Conservation (phyloP, 2,329 filamentous ascomycete species). For the Fusarium stilboides region DNA sequence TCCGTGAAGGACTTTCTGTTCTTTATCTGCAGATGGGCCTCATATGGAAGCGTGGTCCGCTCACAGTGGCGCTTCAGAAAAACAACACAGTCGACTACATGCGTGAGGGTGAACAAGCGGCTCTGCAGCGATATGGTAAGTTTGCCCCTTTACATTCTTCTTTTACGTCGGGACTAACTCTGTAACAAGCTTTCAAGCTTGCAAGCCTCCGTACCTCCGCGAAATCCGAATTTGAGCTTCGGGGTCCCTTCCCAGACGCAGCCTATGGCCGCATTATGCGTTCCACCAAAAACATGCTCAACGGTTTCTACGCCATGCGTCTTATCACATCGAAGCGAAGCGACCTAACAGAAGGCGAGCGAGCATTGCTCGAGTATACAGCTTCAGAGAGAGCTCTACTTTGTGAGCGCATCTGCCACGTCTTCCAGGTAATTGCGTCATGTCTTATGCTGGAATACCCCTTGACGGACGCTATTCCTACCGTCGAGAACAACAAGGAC, state of each 20-base stretch:
- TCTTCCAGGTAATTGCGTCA: constrained; percentile 87
- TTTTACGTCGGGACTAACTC: constrained; percentile 4
- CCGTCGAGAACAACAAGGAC: constrained; percentile 84
- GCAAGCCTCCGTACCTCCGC: constrained; percentile 82
- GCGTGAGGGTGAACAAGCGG: constrained; percentile 87
- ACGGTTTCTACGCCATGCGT: constrained; percentile 97
- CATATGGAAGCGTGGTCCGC: constrained; percentile 94
- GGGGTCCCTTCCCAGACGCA: constrained; percentile 85
- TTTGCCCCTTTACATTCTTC: background rate
- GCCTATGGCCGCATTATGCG: constrained; percentile 82
- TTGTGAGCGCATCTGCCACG: constrained; percentile 90
- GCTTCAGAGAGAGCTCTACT: constrained; percentile 83
- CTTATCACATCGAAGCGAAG: constrained; percentile 88
- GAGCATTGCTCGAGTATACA: constrained; percentile 84
- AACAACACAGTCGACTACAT: constrained; percentile 79
- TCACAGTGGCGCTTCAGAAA: constrained; percentile 79
- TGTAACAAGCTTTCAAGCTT: constrained; percentile 71
- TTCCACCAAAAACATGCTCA: constrained; percentile 86
- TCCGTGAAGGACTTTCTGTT: constrained; percentile 91
- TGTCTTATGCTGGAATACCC: constrained; percentile 97
- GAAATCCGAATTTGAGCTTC: constrained; percentile 88
- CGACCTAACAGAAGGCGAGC: constrained; percentile 83
- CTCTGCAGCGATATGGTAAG: constrained; percentile 82
- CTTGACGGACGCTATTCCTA: constrained; percentile 89
- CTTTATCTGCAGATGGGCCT: constrained; percentile 95